These are phyloP conservation scores for Penicillium sp. DNA, from an alignment of 2,329 filamentous ascomycete genomes.

Conservation along the genomic window DNA sequence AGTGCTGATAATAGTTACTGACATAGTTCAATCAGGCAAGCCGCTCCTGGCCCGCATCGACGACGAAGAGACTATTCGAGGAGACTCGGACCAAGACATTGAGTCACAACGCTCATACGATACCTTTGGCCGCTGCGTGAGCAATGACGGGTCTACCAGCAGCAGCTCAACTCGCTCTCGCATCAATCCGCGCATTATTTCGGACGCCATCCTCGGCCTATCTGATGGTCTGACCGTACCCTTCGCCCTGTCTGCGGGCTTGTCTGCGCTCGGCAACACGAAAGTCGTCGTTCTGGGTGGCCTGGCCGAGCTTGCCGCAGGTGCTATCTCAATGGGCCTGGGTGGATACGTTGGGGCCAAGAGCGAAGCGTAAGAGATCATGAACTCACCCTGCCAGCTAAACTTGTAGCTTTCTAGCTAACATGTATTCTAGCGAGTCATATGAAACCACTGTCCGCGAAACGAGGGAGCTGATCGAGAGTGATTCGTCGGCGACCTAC, in stretches of 20 bases:
- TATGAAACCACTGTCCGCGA: conserved; percentile 50
- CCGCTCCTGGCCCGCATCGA: conserved; percentile 32
- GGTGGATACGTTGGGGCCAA: conserved; percentile 69
- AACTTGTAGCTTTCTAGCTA: background rate
- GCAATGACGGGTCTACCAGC: conserved; percentile 27
- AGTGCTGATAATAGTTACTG: conserved; percentile 3
- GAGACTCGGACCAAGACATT: conserved; percentile 31
- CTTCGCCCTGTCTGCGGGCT: conserved; percentile 74
- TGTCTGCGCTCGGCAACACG: conserved; percentile 63
- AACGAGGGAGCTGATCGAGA: conserved; percentile 44
- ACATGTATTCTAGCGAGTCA: conserved; percentile 38
- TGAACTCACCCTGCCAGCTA: background rate
- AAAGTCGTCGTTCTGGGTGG: conserved; percentile 71
- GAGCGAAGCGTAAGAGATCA: conserved; percentile 51
- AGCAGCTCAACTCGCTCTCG: conserved; percentile 33
- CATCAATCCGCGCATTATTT: conserved; percentile 49
- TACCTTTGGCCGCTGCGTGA: conserved; percentile 34
- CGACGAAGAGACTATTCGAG: conserved; percentile 26
- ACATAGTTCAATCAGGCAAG: conserved; percentile 29
- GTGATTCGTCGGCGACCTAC: conserved; percentile 40
- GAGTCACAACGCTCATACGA: conserved; percentile 41
- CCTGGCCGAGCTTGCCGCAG: conserved; percentile 74
- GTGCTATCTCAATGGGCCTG: conserved; percentile 76
- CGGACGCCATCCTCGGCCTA: conserved; percentile 71
- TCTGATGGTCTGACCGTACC: conserved; percentile 78